phyloP scores from a whole-genome alignment of 768 basidiomycete genomes.

The Hydnomerulius pinastri region DNA sequence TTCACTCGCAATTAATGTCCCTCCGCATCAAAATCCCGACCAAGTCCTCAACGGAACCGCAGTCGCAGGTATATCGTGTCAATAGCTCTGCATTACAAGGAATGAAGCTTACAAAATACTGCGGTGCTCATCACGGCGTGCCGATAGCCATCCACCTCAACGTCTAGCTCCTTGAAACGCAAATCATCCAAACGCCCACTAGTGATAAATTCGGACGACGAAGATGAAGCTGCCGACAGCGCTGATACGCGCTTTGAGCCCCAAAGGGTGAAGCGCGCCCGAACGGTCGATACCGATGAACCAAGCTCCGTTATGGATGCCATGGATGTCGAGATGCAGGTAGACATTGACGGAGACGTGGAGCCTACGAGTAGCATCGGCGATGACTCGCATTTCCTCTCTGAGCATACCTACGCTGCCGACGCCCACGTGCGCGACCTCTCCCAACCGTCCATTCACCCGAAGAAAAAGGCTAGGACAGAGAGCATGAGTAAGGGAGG shows the following conservation, averaged over 20 bases:
- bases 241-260: constrained; percentile 65
- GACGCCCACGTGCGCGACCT: neutral
- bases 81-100: neutral
- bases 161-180: constrained; percentile 9
- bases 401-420: neutral
- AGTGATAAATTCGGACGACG: constrained; percentile 40
- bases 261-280: constrained; percentile 25
- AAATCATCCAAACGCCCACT: constrained; percentile 28
- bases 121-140: neutral
- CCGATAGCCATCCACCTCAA: constrained; percentile 19
- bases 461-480: constrained; percentile 12
- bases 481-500: constrained; percentile 12
- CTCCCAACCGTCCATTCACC: neutral
- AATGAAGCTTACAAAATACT: neutral
- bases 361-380: constrained; percentile 20
- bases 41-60: constrained; percentile 7
- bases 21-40: constrained; percentile 8
- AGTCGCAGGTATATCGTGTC: constrained; percentile 23
- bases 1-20: constrained; percentile 14
- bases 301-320: constrained; percentile 34
- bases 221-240: constrained; percentile 29
- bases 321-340: constrained; percentile 44
- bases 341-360: constrained; percentile 42
- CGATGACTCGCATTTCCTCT: constrained; percentile 26
- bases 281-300: constrained; percentile 29